Percentiles rank a stretch among this genome's conserved stretches.
Conservation (phyloP, 495 filamentous ascomycete genomes). For the Podospora fimiseda region DNA sequence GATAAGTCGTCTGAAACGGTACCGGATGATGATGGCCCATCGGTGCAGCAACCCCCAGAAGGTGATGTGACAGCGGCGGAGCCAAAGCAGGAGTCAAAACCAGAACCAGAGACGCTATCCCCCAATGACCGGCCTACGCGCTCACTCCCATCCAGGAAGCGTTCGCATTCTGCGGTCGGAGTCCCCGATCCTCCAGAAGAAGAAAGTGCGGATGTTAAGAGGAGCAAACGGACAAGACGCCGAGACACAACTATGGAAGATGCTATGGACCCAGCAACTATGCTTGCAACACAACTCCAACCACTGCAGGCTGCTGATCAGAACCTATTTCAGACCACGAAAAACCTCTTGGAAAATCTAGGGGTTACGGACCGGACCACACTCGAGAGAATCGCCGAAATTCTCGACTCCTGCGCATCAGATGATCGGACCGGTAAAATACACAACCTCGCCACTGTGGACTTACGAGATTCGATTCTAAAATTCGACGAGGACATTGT, state of each 20-base stretch:
- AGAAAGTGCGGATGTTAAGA: conserved; percentile 57
- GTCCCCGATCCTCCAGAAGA: conserved; percentile 49
- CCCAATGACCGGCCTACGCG: conserved; percentile 18
- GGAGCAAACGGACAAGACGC: conserved; percentile 77
- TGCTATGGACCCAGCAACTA: conserved; percentile 59
- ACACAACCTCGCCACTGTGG: conserved; percentile 31
- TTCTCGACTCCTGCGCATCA: conserved; percentile 43
- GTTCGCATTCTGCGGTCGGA: conserved; percentile 59
- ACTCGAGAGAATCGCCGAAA: conserved; percentile 45
- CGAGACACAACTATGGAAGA: conserved; percentile 71
- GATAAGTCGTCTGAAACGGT: conserved; percentile 1
- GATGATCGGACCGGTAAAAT: conserved; percentile 40
- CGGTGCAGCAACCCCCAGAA: conserved; percentile 14
- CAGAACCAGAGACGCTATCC: conserved; percentile 2
- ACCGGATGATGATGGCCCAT: conserved; percentile 2
- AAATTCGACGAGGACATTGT: conserved; percentile 39
- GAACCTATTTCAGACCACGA: conserved; percentile 64
- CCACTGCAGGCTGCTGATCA: conserved; percentile 65
- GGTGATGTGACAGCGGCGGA: conserved; percentile 4
- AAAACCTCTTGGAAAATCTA: conserved; percentile 59
- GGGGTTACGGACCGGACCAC: conserved; percentile 51
- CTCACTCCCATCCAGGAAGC: conserved; percentile 45
- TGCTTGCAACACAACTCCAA: conserved; percentile 65
- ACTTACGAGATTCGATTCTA: conserved; percentile 36
- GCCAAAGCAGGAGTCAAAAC: conserved; percentile 7